Percentiles rank a stretch among this genome's conserved stretches.
phyloP scores from a whole-genome alignment of 176 grass and related monocot species.

The Sorghum bicolor region DNA sequence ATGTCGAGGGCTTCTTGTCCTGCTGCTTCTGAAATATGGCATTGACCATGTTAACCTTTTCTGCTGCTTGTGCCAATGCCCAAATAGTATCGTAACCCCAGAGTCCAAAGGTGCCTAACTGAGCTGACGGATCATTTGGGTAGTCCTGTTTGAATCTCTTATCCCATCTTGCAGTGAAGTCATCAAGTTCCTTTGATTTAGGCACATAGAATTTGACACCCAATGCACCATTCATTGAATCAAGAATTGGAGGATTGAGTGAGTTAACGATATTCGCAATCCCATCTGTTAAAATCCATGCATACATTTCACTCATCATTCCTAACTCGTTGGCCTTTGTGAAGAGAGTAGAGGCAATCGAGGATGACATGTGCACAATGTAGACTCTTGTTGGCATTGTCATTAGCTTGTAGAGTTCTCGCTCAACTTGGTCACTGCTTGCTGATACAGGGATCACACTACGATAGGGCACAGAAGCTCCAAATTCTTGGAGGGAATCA shows the following conservation, averaged over 20 bases:
- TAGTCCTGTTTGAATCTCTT: constrained; percentile 26
- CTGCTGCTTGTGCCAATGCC: constrained; percentile 60
- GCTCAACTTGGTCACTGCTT: background rate
- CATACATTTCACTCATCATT: constrained; percentile 55
- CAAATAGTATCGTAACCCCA: constrained; percentile 61
- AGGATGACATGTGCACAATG: constrained; percentile 52
- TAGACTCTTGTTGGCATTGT: constrained; percentile 55
- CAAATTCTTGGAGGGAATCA: constrained; percentile 44
- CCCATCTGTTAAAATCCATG: constrained; percentile 56
- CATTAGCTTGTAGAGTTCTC: constrained; percentile 42
- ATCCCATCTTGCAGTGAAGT: constrained; percentile 49
- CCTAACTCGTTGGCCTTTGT: constrained; percentile 32
- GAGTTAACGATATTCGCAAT: constrained; percentile 37
- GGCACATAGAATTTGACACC: constrained; percentile 39
- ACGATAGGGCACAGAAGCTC: constrained; percentile 32
- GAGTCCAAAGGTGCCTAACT: constrained; percentile 28
- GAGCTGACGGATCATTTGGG: background rate
- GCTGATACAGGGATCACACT: constrained; percentile 32
- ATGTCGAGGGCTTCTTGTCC: background rate
- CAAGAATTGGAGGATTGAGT: constrained; percentile 12
- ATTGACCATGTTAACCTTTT: constrained; percentile 14
- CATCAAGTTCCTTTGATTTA: background rate
- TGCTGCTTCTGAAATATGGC: background rate
- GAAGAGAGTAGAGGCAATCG: constrained; percentile 39
- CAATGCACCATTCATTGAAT: constrained; percentile 41